Base-by-base conservation (phyloP, 192 early-diverging fungal genomes). In the Coemansia sp. region DNA sequence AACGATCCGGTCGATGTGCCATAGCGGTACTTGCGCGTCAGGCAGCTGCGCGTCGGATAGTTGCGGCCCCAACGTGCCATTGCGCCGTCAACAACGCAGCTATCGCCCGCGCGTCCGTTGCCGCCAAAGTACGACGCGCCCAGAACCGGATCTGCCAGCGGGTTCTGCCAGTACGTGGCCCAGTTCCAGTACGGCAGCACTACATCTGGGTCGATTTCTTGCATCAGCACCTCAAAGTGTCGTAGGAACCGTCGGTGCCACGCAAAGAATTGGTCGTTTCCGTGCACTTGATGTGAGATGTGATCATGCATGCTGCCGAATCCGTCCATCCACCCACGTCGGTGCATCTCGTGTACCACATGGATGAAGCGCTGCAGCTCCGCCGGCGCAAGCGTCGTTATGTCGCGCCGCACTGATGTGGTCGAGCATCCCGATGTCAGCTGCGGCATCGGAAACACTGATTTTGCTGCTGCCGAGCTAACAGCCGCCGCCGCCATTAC, bases 151-250 rank as follows among this genome's bases (percentile, higher is more conserved):
- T 77, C 76, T 1, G 51, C 60, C 12, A 67, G 59, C 51, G 86
- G 85, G 71, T 84, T 73, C 73, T 80, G 69, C 79, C 78, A 80
- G 71, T 76, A 74, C 48, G 68, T 74, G 37, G 71, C 75, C 89
- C 89, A 91, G 79, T 87, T 87, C 87, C 87, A 88, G 83, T 87
- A 90, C 4, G 87, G 89, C 40, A 90, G 59, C 15, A 84, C 71
- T 2, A 82, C 76, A 16, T 63, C 68, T 16, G 82, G 80, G 51
- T 86, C 82, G 12, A 84, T 83, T 26, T 74, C 66, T 65, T 83
- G 82, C 84, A 86, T 73, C 32, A 75, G 70, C 22, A 65, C 51
- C 47, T 86, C 81, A 69, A 86, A 84, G 66, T 83, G 78, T 13
- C 76, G 74, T n/a, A 86, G 47, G 58, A 81, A 84, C 21, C 70